Base-by-base conservation (phyloP, 2,329 filamentous ascomycete genomes). In the Davidsoniella virescens region DNA sequence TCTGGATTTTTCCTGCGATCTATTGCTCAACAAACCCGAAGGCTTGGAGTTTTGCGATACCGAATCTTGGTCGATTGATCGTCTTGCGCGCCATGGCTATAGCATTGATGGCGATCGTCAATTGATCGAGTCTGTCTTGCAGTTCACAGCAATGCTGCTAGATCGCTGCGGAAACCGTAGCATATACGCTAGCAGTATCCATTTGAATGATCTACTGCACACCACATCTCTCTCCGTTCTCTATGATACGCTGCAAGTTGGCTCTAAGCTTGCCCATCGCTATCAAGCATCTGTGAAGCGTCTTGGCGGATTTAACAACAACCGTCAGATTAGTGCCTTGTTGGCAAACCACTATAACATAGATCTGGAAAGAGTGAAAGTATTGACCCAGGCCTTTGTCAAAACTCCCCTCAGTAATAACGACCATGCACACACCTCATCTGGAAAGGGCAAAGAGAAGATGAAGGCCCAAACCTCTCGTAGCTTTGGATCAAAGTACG, bases 81-180 rank as follows among this genome's bases (percentile, higher is more conserved):
- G 71, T 54, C 67, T 87, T 46, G 62, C 65, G 49, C 63, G 71
- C 56, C 64, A 84, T 50, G 82, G 80, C 25, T 87, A 82, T 62
- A 70, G 75, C 2, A 61, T 72, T 49, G 84, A 94, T 59, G 88
- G 84, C 57, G 92, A 98, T 63, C 72, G 80, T 57, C 70, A 84
- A 60, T 72, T 98, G 54, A 69, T 96, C 51, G 82, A 94, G 62
- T 72, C 77, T 26, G 74, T 96, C 49, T 70, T 98, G 54, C 73
- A 77, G 57, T 98, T 98, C 64, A 94, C 88, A 18, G 78, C 82
- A 54, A 76, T 94, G 63, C 72, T 98, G 26, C 69, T 96, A 47
- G 87, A 96, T 62, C 92, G 94, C 62, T 98, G 92, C 65, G 92
- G 90, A 53, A 98, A 98, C 62, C 76, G 93, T 57, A 95, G 88